These are phyloP conservation scores for Solanum chacoense DNA, from an alignment of 305 asterid genomes.

Conservation along the genomic window DNA sequence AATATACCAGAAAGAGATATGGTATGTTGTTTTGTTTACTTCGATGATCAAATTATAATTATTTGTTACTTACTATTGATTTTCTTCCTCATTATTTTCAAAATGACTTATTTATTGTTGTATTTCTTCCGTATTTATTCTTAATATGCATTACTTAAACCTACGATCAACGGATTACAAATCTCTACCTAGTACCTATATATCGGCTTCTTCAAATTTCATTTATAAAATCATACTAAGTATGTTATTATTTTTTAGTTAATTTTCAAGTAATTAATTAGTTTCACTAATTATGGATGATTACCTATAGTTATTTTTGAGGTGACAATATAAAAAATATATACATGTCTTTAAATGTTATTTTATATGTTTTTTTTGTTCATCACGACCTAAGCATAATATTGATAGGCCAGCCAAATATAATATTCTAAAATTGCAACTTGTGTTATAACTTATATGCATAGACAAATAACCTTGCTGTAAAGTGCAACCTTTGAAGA, in stretches of 20 bases:
- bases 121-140: neutral
- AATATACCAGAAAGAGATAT: neutral
- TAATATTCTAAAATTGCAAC: neutral
- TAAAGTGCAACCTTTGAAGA: neutral
- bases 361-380: neutral
- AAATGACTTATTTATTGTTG: fast-evolving
- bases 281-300: neutral
- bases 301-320: neutral
- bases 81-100: neutral
- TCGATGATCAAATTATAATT: neutral
- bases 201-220: fast-evolving
- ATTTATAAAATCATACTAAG: neutral
- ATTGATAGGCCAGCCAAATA: neutral
- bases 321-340: too few species aligned
- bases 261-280: neutral
- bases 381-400: neutral
- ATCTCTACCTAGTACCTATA: neutral
- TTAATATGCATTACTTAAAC: fast-evolving
- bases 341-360: neutral
- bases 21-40: neutral
- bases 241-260: neutral
- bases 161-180: fast-evolving
- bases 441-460: neutral
- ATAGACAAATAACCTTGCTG: neutral
- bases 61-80: neutral